A percentile compares a stretch with the other conserved stretches of the same genome.
These are phyloP conservation scores for Boletus subluridellus DNA, from an alignment of 1,284 basidiomycete genomes.

Conservation along the genomic window DNA sequence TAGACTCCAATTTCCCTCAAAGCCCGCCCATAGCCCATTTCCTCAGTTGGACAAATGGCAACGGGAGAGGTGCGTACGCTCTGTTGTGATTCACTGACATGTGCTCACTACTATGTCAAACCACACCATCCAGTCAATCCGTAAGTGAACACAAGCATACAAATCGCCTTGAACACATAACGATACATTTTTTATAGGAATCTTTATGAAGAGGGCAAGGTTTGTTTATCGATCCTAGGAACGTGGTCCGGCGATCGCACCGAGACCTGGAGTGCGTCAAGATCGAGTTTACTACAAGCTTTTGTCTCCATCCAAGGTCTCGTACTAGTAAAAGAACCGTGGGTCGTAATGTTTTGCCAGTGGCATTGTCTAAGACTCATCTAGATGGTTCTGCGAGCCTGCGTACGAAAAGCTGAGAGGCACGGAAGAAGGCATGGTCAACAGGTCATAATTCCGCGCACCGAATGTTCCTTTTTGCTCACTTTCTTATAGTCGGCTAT, in stretches of 20 bases:
- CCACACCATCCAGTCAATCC: slow-evolving; percentile 60
- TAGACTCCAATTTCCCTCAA: slow-evolving; percentile 84
- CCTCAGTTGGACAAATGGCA: slow-evolving; percentile 90
- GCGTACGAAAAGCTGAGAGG: slow-evolving; percentile 87
- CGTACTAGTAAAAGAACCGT: slow-evolving; percentile 90
- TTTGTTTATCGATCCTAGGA: slow-evolving; percentile 87
- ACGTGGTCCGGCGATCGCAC: slow-evolving; percentile 89
- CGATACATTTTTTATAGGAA: slow-evolving; percentile 48
- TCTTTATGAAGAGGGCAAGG: slow-evolving; percentile 93
- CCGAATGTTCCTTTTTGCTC: not conserved
- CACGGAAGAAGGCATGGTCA: slow-evolving; percentile 84
- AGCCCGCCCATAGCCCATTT: slow-evolving; percentile 88
- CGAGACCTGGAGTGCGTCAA: slow-evolving; percentile 79
- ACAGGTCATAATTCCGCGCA: slow-evolving; percentile 47
- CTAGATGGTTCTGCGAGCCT: slow-evolving; percentile 87
- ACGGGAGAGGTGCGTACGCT: slow-evolving; percentile 68
- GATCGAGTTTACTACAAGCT: slow-evolving; percentile 85
- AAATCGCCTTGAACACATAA: not conserved
- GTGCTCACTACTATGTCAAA: slow-evolving; percentile 12
- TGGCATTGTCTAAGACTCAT: slow-evolving; percentile 1
- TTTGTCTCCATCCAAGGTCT: slow-evolving; percentile 92
- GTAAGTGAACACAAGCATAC: slow-evolving; percentile 41
- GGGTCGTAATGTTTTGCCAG: slow-evolving; percentile 31
- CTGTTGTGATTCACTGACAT: not conserved
- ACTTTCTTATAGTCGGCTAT: slow-evolving; percentile 57